A percentile compares a stretch with the other conserved stretches of the same genome.
Conservation (phyloP, 768 basidiomycete genomes). For the Podaxis rugospora region DNA sequence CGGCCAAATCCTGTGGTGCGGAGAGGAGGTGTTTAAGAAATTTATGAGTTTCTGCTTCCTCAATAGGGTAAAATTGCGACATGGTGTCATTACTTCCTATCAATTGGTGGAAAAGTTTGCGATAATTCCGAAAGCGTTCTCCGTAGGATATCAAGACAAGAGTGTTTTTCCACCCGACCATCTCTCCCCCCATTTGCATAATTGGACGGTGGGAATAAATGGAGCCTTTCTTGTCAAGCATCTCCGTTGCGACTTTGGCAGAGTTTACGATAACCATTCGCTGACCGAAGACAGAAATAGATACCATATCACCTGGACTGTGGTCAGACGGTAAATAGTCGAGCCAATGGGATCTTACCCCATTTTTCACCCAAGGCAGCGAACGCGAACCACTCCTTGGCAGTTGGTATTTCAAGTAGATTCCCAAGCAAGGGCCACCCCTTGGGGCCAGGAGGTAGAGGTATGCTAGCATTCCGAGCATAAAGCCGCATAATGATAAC, state of each 20-base stretch:
- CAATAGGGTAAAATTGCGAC: conserved; percentile 32
- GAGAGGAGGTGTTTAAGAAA: conserved; percentile 34
- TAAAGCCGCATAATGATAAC: conserved; percentile 18
- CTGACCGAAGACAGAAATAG: conserved; percentile 41
- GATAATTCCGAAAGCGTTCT: conserved; percentile 34
- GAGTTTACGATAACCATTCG: conserved; percentile 43
- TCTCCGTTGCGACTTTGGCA: conserved; percentile 33
- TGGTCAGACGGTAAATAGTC: not conserved
- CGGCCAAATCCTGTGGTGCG: conserved; percentile 27
- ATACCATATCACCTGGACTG: conserved; percentile 35
- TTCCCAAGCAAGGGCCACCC: conserved; percentile 42
- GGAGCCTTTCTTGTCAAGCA: conserved; percentile 48
- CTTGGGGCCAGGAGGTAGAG: conserved; percentile 43
- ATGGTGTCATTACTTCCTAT: conserved; percentile 35
- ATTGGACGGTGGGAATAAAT: conserved; percentile 54
- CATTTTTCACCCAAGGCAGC: conserved; percentile 41
- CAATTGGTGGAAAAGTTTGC: conserved; percentile 35
- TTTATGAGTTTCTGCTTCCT: conserved; percentile 33
- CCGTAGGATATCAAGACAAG: conserved; percentile 33
- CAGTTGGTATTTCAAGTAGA: conserved; percentile 43
- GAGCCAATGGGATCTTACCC: conserved; percentile 22
- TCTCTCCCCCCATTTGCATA: conserved; percentile 36
- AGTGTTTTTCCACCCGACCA: conserved; percentile 36
- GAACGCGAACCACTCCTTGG: conserved; percentile 43
- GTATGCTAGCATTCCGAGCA: conserved; percentile 11